Evolutionary conservation across 352 stramenopile species (phyloP), one percentile per base, ranked within the genome.

Genomic region (Pythium aquatile): DNA sequence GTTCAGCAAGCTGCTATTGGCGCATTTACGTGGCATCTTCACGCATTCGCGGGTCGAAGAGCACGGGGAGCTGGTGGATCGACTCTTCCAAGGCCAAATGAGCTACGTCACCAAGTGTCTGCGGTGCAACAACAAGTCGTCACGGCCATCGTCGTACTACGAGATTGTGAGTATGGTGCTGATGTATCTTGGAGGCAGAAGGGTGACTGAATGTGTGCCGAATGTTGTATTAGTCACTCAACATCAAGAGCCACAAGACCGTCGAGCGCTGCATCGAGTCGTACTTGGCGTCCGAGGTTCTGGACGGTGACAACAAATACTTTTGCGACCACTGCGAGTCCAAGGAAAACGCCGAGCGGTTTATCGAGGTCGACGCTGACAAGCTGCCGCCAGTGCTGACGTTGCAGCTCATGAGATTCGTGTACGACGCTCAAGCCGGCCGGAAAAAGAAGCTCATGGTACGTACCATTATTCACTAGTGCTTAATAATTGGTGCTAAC

Each of bases 281-380:
- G 33, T 94, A 94, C 61, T 57, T 93, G 39, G 80, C 80, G 5
- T 66, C 78, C 0, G 88, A 97, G 58, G 57, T 90, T 32, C 73
- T 97, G 28, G 82, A 94, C 3, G 87, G 81, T 26, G 85, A 96
- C 49, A 94, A 97, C 74, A 85, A 92, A 62, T 97, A 96, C 59
- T 91, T 89, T 60, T 97, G 88, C 57, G 78, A 88, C 13, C 48
- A 79, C 35, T 97, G 88, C 65, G 63, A 79, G 13, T 69, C 75
- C 2, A 97, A 97, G 61, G 78, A 95, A 52, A 76, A 79, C 48
- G 88, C 87, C 0, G 77, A 91, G 63, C 80, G 88, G 8, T 89
- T 74, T 30, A 81, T 97, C 51, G 77, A 91, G 49, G 58, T 95
- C 5, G 79, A 90, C 14, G 59, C 74, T 4, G 68, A 70, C 17